Evolutionary conservation across 2,329 filamentous ascomycete genomes (phyloP).

Genomic region (Penicillium glabrum): DNA sequence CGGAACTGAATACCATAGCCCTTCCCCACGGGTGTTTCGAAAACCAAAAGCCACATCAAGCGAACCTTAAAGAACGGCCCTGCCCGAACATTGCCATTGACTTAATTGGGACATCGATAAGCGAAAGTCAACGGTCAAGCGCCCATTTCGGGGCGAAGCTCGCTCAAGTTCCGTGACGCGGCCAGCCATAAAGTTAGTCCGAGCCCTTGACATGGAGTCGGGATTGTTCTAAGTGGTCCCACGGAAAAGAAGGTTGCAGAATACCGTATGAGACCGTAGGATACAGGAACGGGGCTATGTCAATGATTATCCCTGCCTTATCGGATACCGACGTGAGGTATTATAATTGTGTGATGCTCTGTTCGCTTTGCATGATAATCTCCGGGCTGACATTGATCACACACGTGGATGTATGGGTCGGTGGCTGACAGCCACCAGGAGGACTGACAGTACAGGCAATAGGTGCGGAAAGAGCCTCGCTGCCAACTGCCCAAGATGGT

Average conservation of each 20-base stretch:
- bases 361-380: neutral
- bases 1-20: neutral
- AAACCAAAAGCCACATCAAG: neutral
- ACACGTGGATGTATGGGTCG: neutral
- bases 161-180: neutral
- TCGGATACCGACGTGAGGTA: no score
- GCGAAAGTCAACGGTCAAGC: neutral
- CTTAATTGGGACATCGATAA: neutral
- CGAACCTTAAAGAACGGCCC: neutral
- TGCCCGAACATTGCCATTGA: neutral
- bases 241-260: no score
- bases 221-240: neutral
- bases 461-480: neutral
- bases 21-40: neutral
- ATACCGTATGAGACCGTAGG: no score
- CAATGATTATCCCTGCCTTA: neutral
- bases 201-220: neutral
- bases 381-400: neutral
- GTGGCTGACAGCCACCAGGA: neutral
- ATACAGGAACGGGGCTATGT: no score
- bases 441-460: neutral
- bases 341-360: neutral
- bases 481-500: neutral
- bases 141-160: neutral
- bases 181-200: neutral